phyloP scores from a whole-genome alignment of 2,329 filamentous ascomycete genomes.

The Colletotrichum sp. region DNA sequence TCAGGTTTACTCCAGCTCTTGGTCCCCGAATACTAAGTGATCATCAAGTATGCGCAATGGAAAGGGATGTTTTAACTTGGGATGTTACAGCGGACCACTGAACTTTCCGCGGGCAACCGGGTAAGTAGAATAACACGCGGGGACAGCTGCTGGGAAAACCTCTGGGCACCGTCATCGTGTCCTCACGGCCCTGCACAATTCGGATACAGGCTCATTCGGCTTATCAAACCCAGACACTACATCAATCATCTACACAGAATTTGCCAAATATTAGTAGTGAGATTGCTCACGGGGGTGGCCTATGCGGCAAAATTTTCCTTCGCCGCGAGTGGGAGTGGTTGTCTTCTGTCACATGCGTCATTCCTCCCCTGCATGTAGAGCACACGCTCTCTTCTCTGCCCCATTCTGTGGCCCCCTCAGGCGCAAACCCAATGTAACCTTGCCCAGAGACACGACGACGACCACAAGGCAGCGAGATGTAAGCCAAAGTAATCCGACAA shows the following conservation, averaged over 20 bases:
- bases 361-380: neutral
- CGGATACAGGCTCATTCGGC: neutral
- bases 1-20: neutral
- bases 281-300: neutral
- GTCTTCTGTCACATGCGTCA: conserved; percentile 11
- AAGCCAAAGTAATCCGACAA: neutral
- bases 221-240: neutral
- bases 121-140: neutral
- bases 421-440: neutral
- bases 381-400: neutral
- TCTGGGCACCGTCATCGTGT: neutral
- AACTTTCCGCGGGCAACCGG: neutral
- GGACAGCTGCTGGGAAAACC: neutral
- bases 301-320: neutral
- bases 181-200: neutral
- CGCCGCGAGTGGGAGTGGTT: neutral
- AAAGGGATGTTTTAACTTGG: too few relatives aligned
- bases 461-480: neutral
- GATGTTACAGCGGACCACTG: neutral
- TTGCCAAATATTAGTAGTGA: neutral
- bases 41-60: neutral
- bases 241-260: neutral
- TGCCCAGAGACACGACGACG: neutral
- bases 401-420: neutral
- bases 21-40: too few relatives aligned